Percentiles rank a stretch among this genome's conserved stretches.
These are phyloP conservation scores for Trichoderma sp. DNA, from an alignment of 2,329 filamentous ascomycete genomes.

Conservation along the genomic window DNA sequence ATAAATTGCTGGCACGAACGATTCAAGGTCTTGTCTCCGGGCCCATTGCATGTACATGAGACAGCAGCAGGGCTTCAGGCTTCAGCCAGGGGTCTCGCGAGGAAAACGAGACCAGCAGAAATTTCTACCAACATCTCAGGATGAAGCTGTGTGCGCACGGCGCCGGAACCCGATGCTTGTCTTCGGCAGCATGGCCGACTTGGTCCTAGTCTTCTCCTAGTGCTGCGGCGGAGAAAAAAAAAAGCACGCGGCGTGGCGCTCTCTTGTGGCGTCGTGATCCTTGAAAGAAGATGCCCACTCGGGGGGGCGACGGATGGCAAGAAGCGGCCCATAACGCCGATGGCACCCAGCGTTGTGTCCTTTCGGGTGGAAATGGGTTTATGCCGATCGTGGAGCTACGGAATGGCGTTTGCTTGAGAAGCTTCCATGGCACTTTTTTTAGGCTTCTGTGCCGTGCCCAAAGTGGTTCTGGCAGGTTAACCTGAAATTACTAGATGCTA, in stretches of 20 bases:
- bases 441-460: neutral
- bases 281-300: conserved; percentile 1
- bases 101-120: neutral
- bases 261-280: conserved; percentile 3
- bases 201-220: neutral
- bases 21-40: neutral
- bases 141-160: neutral
- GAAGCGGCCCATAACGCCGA: conserved; percentile 13
- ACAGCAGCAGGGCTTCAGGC: neutral
- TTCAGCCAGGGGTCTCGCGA: neutral
- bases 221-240: conserved; percentile 9
- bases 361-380: conserved; percentile 4
- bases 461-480: neutral
- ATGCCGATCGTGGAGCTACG: conserved; percentile 12
- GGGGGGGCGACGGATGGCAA: neutral
- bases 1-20: neutral
- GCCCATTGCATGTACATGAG: neutral
- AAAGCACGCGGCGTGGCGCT: conserved; percentile 7
- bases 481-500: neutral
- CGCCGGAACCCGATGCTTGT: neutral
- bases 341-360: neutral
- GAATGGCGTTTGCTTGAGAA: conserved; percentile 3
- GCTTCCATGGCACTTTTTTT: neutral
- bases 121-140: neutral
- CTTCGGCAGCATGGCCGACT: conserved; percentile 13